Conservation (phyloP, 73 alveolate genomes). For the Durusdinium trenchii region DNA sequence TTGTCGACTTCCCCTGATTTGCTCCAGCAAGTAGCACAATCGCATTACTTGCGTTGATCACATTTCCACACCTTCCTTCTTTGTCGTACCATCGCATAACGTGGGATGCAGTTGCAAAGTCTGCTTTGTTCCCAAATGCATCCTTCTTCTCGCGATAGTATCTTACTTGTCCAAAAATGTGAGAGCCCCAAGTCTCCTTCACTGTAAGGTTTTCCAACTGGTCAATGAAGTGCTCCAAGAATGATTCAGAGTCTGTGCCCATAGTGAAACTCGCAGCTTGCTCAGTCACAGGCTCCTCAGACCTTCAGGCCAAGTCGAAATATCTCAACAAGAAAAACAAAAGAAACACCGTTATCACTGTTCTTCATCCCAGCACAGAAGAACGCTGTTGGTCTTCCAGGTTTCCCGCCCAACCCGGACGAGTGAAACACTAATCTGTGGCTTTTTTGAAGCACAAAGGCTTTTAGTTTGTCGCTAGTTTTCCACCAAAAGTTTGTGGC, state of each 20-base stretch:
- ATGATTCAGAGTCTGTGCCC: not conserved
- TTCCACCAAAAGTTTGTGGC: too few relatives aligned
- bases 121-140: slow-evolving; percentile 55
- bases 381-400: too few relatives aligned
- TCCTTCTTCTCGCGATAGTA: not conserved
- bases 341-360: too few relatives aligned
- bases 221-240: slow-evolving; percentile 3
- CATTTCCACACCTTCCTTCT: not conserved
- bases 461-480: too few relatives aligned
- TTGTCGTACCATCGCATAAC: slow-evolving; percentile 38
- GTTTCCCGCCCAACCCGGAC: too few relatives aligned
- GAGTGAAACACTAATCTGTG: too few relatives aligned
- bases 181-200: not conserved
- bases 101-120: slow-evolving; percentile 10
- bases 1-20: slow-evolving; percentile 30
- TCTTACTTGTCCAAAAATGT: not conserved
- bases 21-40: slow-evolving; percentile 41
- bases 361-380: too few relatives aligned
- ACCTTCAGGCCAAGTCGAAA: too few relatives aligned
- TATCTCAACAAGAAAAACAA: too few relatives aligned
- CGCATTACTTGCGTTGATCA: not conserved
- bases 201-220: slow-evolving; percentile 30
- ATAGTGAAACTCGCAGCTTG: not conserved
- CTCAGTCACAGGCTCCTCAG: too few relatives aligned
- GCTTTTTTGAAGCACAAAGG: too few relatives aligned